phyloP scores from a whole-genome alignment of 1,284 basidiomycete genomes.

The Sparassis latifolia region DNA sequence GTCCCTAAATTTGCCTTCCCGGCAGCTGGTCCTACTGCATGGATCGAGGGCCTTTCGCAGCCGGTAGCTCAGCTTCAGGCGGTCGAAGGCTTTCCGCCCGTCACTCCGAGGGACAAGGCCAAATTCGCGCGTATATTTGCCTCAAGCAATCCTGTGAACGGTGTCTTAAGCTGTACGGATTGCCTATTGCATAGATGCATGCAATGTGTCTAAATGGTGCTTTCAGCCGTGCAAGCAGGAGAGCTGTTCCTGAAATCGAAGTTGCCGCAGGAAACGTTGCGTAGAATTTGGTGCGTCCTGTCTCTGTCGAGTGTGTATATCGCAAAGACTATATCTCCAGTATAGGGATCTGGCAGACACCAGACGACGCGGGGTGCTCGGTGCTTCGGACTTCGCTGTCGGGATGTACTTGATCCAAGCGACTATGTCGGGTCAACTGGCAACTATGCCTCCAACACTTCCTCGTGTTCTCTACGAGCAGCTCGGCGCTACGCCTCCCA shows the following conservation, averaged over 20 bases:
- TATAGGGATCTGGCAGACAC: conserved; percentile 92
- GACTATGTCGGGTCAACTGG: conserved; percentile 76
- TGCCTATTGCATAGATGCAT: too few relatives aligned
- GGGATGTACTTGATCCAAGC: conserved; percentile 96
- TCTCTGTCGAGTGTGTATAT: background rate
- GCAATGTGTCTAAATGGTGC: too few relatives aligned
- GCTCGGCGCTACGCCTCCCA: conserved; percentile 34
- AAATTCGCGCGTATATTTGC: conserved; percentile 82
- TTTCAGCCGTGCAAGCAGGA: conserved; percentile 75
- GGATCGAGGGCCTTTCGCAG: background rate
- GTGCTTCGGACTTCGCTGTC: conserved; percentile 88
- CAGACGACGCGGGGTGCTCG: conserved; percentile 83
- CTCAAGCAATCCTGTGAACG: conserved; percentile 62
- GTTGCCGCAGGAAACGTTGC: conserved; percentile 80
- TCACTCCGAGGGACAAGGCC: conserved; percentile 71
- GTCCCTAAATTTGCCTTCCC: background rate
- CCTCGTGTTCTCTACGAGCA: conserved; percentile 86
- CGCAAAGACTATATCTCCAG: background rate
- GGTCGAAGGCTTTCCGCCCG: conserved; percentile 34
- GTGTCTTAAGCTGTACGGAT: conserved; percentile 63
- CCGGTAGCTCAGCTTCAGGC: background rate
- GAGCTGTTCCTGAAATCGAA: conserved; percentile 92
- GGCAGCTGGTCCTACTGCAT: background rate
- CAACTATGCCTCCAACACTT: conserved; percentile 69
- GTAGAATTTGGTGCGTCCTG: conserved; percentile 79